phyloP scores from a whole-genome alignment of 2,329 filamentous ascomycete genomes.

The Elsinoe arachidis region DNA sequence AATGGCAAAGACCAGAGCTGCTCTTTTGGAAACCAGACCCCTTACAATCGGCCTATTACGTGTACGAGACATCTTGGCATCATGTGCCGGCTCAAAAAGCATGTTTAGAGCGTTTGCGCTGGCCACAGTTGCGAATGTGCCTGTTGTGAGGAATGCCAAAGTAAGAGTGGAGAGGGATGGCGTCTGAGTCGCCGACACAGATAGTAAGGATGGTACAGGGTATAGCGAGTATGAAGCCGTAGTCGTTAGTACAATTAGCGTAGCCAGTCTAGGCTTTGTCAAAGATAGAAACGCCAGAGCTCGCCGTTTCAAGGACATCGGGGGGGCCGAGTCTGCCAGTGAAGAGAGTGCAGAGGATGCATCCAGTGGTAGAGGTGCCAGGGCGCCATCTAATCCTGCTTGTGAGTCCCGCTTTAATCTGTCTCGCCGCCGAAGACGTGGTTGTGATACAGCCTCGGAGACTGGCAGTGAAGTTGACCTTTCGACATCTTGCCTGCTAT shows the following conservation, averaged over 20 bases:
- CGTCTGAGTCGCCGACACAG: conserved; percentile 54
- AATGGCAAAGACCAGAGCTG: conserved; percentile 72
- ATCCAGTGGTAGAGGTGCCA: conserved; percentile 43
- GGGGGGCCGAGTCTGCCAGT: conserved; percentile 48
- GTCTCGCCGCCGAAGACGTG: conserved; percentile 27
- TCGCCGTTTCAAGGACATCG: conserved; percentile 52
- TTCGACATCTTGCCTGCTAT: background rate
- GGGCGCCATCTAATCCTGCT: conserved; percentile 14
- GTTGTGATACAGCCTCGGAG: conserved; percentile 19
- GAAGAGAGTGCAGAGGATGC: conserved; percentile 53
- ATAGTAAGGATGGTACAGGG: conserved; percentile 78
- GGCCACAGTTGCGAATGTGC: conserved; percentile 81
- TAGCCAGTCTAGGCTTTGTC: conserved; percentile 88
- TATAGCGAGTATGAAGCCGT: conserved; percentile 90
- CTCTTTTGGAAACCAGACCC: conserved; percentile 61
- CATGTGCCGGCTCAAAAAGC: conserved; percentile 85
- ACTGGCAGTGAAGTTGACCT: background rate
- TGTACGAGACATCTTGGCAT: conserved; percentile 89
- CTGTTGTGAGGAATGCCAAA: conserved; percentile 80
- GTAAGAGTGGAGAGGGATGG: conserved; percentile 86
- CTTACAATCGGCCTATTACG: conserved; percentile 83
- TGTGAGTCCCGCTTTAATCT: conserved; percentile 24
- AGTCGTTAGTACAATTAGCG: conserved; percentile 82
- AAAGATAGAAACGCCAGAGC: conserved; percentile 79
- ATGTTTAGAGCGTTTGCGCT: conserved; percentile 94